phyloP scores from a whole-genome alignment of 768 basidiomycete genomes.

The Imleria badia region DNA sequence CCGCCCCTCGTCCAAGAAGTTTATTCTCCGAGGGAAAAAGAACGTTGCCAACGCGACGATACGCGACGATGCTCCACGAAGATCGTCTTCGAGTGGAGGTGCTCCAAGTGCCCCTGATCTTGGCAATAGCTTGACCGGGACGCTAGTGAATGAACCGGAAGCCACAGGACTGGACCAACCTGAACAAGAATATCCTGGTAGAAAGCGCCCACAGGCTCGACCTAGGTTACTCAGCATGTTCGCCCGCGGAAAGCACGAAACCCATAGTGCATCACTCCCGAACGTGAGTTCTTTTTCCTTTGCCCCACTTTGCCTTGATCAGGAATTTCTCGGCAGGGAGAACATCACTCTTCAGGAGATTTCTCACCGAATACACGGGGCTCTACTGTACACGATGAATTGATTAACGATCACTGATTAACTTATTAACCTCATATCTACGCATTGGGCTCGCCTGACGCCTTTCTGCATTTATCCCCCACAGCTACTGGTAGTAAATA shows the following conservation, averaged over 20 bases:
- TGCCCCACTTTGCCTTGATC: not conserved
- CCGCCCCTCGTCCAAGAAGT: conserved; percentile 24
- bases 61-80: conserved; percentile 11
- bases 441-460: not conserved
- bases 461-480: not conserved
- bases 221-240: conserved; percentile 33
- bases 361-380: not conserved
- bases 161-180: conserved; percentile 20
- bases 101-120: not conserved
- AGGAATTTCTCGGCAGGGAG: conserved; percentile 1
- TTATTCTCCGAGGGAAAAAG: conserved; percentile 20
- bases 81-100: conserved; percentile 23
- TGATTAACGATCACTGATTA: conserved; percentile 5
- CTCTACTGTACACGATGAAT: conserved; percentile 6
- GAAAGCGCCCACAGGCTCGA: conserved; percentile 26
- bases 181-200: conserved; percentile 14
- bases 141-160: conserved; percentile 45
- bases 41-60: conserved; percentile 12
- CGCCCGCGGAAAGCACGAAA: conserved; percentile 22
- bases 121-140: conserved; percentile 24
- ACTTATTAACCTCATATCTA: conserved; percentile 1
- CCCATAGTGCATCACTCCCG: not conserved
- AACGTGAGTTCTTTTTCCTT: conserved; percentile 12
- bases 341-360: conserved; percentile 5
- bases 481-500: not conserved